A percentile compares a stretch with the other conserved stretches of the same genome.
phyloP scores from a whole-genome alignment of 371 early-diverging fungal species.

The Coemansia sp. region DNA sequence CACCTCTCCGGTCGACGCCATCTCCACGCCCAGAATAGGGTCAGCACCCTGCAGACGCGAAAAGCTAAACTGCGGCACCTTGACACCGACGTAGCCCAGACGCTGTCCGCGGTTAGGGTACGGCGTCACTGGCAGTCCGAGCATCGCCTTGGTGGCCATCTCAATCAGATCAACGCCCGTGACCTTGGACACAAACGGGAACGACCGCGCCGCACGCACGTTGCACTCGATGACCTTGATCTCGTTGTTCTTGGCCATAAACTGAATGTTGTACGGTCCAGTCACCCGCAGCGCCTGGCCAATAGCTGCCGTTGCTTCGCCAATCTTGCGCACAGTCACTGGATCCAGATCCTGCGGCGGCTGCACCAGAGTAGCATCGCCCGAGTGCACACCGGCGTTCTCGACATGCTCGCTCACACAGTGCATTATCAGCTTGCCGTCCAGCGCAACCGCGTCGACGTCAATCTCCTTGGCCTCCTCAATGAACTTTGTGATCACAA shows the following conservation, averaged over 20 bases:
- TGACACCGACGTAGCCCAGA: slow-evolving; percentile 74
- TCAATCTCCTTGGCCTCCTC: slow-evolving; percentile 96
- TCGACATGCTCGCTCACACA: slow-evolving; percentile 94
- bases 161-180: slow-evolving; percentile 88
- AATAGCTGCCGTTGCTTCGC: slow-evolving; percentile 83
- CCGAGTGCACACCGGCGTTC: slow-evolving; percentile 96
- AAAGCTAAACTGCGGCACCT: slow-evolving; percentile 96
- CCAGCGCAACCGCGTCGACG: slow-evolving; percentile 90
- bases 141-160: slow-evolving; percentile 90
- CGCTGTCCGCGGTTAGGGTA: slow-evolving; percentile 50
- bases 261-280: slow-evolving; percentile 98
- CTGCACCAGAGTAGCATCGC: slow-evolving; percentile 92
- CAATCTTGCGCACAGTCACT: slow-evolving; percentile 83
- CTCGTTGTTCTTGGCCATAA: slow-evolving; percentile 92
- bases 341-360: slow-evolving; percentile 91
- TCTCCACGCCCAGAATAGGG: slow-evolving; percentile 95
- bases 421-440: slow-evolving; percentile 85
- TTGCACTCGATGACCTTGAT: slow-evolving; percentile 98
- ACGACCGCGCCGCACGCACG: slow-evolving; percentile 91
- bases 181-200: slow-evolving; percentile 95
- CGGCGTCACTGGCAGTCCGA: slow-evolving; percentile 62
- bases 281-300: slow-evolving; percentile 89
- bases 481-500: slow-evolving; percentile 94
- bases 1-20: slow-evolving; percentile 98
- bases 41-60: slow-evolving; percentile 93